Percentiles rank a stretch among this genome's conserved stretches.
Conservation (phyloP, 2,329 filamentous ascomycete genomes). For the Hirsutella rhossiliensis region DNA sequence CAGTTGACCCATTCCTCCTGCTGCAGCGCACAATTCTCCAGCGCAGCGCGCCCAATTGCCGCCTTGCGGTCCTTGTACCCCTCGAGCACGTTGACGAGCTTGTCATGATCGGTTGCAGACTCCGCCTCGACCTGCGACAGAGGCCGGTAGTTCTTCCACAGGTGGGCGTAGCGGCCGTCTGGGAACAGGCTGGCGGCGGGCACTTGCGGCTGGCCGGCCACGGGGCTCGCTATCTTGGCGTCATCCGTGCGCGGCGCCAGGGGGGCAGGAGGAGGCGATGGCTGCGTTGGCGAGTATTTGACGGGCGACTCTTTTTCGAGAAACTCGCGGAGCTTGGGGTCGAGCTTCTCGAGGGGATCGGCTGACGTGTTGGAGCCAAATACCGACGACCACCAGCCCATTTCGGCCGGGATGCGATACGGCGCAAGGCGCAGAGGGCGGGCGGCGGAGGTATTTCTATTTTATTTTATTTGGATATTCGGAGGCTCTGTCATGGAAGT, state of each 20-base stretch:
- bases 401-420: constrained; percentile 14
- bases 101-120: constrained; percentile 65
- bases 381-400: constrained; percentile 47
- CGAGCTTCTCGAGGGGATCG: constrained; percentile 60
- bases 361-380: constrained; percentile 33
- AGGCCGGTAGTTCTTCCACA: constrained; percentile 87
- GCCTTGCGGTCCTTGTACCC: constrained; percentile 73
- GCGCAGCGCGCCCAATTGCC: constrained; percentile 64
- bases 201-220: constrained; percentile 16
- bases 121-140: constrained; percentile 56
- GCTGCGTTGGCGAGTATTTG: constrained; percentile 40
- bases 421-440: background rate
- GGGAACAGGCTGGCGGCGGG: constrained; percentile 41
- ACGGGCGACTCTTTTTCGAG: constrained; percentile 71
- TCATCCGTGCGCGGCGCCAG: constrained; percentile 4
- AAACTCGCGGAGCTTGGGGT: constrained; percentile 74
- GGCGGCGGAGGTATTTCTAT: background rate
- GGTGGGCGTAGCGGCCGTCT: constrained; percentile 60
- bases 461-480: background rate
- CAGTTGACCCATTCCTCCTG: constrained; percentile 76
- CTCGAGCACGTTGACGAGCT: constrained; percentile 67
- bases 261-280: constrained; percentile 6
- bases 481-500: background rate
- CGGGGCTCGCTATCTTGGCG: constrained; percentile 8
- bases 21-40: constrained; percentile 88